Evolutionary conservation across 1,284 basidiomycete genomes (phyloP).

Genomic region (Fistulina hepatica): DNA sequence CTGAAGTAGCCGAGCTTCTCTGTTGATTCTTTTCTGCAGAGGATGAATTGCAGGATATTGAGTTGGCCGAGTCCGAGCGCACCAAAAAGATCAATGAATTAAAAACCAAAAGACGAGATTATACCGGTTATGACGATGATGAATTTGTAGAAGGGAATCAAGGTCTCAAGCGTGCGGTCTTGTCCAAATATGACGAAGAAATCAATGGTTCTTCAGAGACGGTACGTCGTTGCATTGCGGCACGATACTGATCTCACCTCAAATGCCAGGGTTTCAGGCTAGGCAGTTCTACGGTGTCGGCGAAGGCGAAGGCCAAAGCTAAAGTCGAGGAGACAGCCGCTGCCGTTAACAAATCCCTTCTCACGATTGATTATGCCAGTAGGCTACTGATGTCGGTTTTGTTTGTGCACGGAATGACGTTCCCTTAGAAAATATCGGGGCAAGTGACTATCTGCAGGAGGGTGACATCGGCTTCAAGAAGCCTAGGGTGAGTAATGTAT

Average conservation of each 20-base stretch:
- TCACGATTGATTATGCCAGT: slow-evolving; percentile 91
- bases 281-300: slow-evolving; percentile 41
- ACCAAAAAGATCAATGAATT: slow-evolving; percentile 71
- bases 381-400: slow-evolving; percentile 22
- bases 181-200: slow-evolving; percentile 93
- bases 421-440: slow-evolving; percentile 70
- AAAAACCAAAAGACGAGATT: slow-evolving; percentile 84
- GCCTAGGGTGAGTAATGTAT: slow-evolving; percentile 52
- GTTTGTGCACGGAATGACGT: slow-evolving; percentile 7
- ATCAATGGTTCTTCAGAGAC: slow-evolving; percentile 58
- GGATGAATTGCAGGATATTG: slow-evolving; percentile 94
- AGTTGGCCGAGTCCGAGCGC: slow-evolving; percentile 79
- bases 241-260: slow-evolving; percentile 1
- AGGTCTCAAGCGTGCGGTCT: slow-evolving; percentile 73
- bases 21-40: slow-evolving; percentile 36
- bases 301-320: slow-evolving; percentile 27
- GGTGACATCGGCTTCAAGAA: slow-evolving; percentile 93
- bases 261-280: slow-evolving; percentile 64
- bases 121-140: slow-evolving; percentile 95
- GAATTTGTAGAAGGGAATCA: slow-evolving; percentile 70
- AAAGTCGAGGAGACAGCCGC: slow-evolving; percentile 40
- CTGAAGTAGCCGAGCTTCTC: background rate
- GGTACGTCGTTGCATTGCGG: slow-evolving; percentile 30
- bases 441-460: slow-evolving; percentile 82
- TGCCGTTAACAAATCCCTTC: slow-evolving; percentile 66